Evolutionary conservation across 2,329 filamentous ascomycete genomes (phyloP).

Genomic region (Xenoacremonium recifei): DNA sequence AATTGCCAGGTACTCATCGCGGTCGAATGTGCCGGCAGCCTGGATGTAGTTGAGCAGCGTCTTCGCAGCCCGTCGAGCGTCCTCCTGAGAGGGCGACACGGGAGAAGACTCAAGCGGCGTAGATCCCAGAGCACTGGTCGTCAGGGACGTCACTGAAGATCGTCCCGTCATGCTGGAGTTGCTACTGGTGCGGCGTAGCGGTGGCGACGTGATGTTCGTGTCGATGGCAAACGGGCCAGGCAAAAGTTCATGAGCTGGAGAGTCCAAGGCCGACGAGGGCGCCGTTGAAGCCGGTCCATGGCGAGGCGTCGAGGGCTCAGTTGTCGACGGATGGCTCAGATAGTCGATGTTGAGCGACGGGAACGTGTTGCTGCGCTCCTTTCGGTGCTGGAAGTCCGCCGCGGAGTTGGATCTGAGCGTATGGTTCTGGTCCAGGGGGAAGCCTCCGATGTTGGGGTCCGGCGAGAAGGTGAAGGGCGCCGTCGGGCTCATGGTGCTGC

Average conservation of each 20-base stretch:
- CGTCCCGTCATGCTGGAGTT: slow-evolving; percentile 35
- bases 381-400: slow-evolving; percentile 66
- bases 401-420: slow-evolving; percentile 33
- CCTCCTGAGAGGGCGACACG: slow-evolving; percentile 75
- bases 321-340: slow-evolving; percentile 39
- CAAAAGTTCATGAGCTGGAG: slow-evolving; percentile 46
- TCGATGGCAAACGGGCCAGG: slow-evolving; percentile 43
- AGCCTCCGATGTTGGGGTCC: slow-evolving; percentile 67
- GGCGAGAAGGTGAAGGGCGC: slow-evolving; percentile 75
- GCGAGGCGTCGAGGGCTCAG: slow-evolving; percentile 50
- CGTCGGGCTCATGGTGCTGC: slow-evolving; percentile 69
- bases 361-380: slow-evolving; percentile 76
- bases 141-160: slow-evolving; percentile 18
- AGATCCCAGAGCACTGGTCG: slow-evolving; percentile 17
- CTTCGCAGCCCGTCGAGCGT: slow-evolving; percentile 78
- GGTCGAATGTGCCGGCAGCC: slow-evolving; percentile 69
- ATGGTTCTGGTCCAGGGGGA: slow-evolving; percentile 43
- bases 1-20: slow-evolving; percentile 74
- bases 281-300: slow-evolving; percentile 46
- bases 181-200: slow-evolving; percentile 31
- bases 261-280: slow-evolving; percentile 52
- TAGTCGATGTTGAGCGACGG: slow-evolving; percentile 67
- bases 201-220: slow-evolving; percentile 40
- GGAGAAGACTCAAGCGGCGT: slow-evolving; percentile 53
- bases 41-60: slow-evolving; percentile 81